A percentile compares a stretch with the other conserved stretches of the same genome.
phyloP scores from a whole-genome alignment of 2,329 filamentous ascomycete species.

The Phialemoniopsis sp. region DNA sequence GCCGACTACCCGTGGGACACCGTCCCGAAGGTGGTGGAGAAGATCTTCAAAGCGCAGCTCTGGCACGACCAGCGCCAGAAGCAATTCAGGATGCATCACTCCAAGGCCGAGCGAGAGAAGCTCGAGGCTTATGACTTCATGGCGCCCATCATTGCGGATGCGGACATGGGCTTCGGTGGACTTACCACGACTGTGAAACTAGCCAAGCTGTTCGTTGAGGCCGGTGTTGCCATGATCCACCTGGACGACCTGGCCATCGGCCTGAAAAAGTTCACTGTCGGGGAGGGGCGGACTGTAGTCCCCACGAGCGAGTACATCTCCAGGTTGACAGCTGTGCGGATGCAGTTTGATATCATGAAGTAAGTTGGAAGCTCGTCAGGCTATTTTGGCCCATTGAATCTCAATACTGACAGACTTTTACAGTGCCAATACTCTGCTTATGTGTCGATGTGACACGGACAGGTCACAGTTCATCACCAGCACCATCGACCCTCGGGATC shows the following conservation, averaged over 20 bases:
- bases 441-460: conserved; percentile 31
- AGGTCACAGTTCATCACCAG: conserved; percentile 32
- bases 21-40: conserved; percentile 31
- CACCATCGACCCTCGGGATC: conserved; percentile 28
- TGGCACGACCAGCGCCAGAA: conserved; percentile 34
- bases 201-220: conserved; percentile 32
- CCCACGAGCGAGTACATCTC: conserved; percentile 31
- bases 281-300: conserved; percentile 31
- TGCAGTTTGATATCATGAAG: conserved; percentile 35
- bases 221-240: conserved; percentile 36
- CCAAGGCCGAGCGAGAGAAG: conserved; percentile 18
- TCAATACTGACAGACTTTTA: background rate
- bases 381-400: too few relatives aligned
- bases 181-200: conserved; percentile 34
- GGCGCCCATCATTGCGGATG: conserved; percentile 33
- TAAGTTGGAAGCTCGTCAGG: too few relatives aligned
- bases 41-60: conserved; percentile 31
- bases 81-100: conserved; percentile 27
- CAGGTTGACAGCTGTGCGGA: conserved; percentile 26
- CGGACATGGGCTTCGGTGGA: conserved; percentile 36
- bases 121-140: conserved; percentile 33
- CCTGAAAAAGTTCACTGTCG: conserved; percentile 36
- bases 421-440: conserved; percentile 26
- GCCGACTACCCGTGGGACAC: conserved; percentile 37
- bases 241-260: conserved; percentile 36